Conservation (phyloP, 1,284 basidiomycete genomes). For the Coriolopsis trogii region DNA sequence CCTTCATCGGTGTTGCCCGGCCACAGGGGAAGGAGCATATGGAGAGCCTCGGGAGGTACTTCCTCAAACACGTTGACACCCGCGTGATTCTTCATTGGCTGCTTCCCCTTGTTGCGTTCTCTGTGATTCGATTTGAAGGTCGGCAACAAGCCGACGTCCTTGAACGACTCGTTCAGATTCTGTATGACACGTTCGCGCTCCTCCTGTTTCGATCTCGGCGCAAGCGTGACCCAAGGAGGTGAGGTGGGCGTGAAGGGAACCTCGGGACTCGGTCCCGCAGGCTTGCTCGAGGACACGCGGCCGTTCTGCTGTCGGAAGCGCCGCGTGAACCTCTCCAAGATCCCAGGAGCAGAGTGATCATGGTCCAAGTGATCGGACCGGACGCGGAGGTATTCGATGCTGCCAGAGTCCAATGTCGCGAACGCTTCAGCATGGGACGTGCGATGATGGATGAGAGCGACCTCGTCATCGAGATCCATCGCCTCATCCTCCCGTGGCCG, state of each 20-base stretch:
- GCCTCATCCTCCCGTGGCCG: constrained; percentile 17
- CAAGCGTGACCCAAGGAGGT: constrained; percentile 72
- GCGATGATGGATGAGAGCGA: constrained; percentile 42
- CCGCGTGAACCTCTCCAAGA: constrained; percentile 25
- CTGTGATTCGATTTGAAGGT: constrained; percentile 40
- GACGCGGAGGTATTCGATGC: constrained; percentile 52
- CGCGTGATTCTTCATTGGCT: constrained; percentile 29
- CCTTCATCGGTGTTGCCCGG: constrained; percentile 67
- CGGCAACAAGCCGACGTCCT: constrained; percentile 76
- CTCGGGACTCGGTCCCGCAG: constrained; percentile 27
- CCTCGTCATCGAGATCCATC: constrained; percentile 43
- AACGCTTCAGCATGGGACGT: constrained; percentile 78
- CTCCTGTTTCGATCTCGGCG: constrained; percentile 64
- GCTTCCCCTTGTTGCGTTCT: constrained; percentile 36
- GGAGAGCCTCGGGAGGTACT: constrained; percentile 67
- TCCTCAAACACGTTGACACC: constrained; percentile 57
- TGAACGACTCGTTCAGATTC: constrained; percentile 73
- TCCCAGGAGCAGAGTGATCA: constrained; percentile 27
- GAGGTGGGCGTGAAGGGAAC: constrained; percentile 30
- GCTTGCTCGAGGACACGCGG: constrained; percentile 23
- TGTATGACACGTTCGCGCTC: constrained; percentile 67
- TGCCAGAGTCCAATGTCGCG: constrained; percentile 63
- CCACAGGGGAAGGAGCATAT: constrained; percentile 85
- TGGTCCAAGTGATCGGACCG: constrained; percentile 31
- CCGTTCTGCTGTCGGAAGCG: constrained; percentile 29